These are phyloP conservation scores for Hymenoscyphus fraxineus DNA, from an alignment of 2,329 filamentous ascomycete species.

Conservation along the genomic window DNA sequence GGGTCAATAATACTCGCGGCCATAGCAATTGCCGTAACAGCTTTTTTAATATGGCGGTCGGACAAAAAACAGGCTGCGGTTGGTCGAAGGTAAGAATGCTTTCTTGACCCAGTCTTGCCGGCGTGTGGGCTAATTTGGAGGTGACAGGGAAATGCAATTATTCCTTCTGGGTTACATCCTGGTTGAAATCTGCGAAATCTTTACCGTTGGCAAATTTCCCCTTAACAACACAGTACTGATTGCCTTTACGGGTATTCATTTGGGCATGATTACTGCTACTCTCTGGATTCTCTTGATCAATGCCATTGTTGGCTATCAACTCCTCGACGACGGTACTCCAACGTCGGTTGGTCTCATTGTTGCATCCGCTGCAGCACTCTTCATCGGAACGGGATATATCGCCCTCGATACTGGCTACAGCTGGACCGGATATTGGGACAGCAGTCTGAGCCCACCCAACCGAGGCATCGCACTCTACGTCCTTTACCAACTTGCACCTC, in stretches of 20 bases:
- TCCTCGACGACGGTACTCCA: conserved; percentile 88
- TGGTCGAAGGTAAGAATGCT: conserved; percentile 68
- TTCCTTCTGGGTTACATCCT: conserved; percentile 85
- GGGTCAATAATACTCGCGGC: conserved; percentile 84
- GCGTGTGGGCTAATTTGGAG: conserved; percentile 3
- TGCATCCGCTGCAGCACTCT: conserved; percentile 65
- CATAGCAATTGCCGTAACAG: conserved; percentile 66
- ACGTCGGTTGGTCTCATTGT: conserved; percentile 74
- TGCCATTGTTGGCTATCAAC: conserved; percentile 85
- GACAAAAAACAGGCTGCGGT: conserved; percentile 92
- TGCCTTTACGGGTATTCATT: conserved; percentile 83
- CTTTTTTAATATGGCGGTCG: conserved; percentile 71
- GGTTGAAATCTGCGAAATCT: conserved; percentile 92
- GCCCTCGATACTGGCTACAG: conserved; percentile 86
- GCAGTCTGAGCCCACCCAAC: conserved; percentile 56
- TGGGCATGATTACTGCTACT: conserved; percentile 83
- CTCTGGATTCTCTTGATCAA: conserved; percentile 91
- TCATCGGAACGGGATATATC: conserved; percentile 92
- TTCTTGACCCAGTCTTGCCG: background rate
- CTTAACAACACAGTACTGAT: conserved; percentile 66
- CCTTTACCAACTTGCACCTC: conserved; percentile 83
- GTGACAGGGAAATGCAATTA: conserved; percentile 84
- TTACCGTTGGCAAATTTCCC: conserved; percentile 88
- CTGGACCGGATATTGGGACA: conserved; percentile 77
- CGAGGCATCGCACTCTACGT: conserved; percentile 86